Evolutionary conservation across 2,329 filamentous ascomycete genomes (phyloP).

Genomic region (Paracorniculantispora psalliotae): DNA sequence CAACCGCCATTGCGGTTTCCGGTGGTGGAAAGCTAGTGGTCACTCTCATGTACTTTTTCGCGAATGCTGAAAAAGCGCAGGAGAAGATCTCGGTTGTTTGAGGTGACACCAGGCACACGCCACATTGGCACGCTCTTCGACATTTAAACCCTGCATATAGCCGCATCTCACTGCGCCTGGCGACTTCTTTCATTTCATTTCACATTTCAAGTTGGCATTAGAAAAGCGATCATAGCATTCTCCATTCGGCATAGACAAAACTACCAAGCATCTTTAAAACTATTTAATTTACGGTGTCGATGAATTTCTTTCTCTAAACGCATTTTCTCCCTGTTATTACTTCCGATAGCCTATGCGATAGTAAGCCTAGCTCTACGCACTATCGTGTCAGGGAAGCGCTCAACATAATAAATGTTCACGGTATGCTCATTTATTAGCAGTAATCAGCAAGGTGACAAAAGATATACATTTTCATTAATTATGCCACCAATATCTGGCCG

Average conservation of each 20-base stretch:
- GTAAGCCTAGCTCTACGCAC: no score
- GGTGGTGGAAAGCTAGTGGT: conserved; percentile 43
- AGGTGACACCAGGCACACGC: not conserved
- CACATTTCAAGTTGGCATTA: not conserved
- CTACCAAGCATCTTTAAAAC: no score
- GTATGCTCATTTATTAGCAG: no score
- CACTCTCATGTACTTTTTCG: conserved; percentile 40
- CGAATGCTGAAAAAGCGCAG: conserved; percentile 28
- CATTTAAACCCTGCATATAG: conserved; percentile 1
- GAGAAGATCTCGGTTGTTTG: not conserved
- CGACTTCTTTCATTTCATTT: not conserved
- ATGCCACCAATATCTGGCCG: no score
- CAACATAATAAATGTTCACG: no score
- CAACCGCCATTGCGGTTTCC: conserved; percentile 39
- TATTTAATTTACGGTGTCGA: no score
- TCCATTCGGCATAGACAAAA: not conserved
- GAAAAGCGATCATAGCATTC: not conserved
- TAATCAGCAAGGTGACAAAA: no score
- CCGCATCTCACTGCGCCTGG: not conserved
- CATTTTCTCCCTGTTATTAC: no score
- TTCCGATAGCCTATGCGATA: no score
- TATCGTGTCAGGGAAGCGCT: no score
- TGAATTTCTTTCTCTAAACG: no score
- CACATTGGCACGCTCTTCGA: not conserved
- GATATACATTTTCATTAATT: no score